Base-by-base conservation (phyloP, 2,329 filamentous ascomycete genomes). In the Claviceps sp. region DNA sequence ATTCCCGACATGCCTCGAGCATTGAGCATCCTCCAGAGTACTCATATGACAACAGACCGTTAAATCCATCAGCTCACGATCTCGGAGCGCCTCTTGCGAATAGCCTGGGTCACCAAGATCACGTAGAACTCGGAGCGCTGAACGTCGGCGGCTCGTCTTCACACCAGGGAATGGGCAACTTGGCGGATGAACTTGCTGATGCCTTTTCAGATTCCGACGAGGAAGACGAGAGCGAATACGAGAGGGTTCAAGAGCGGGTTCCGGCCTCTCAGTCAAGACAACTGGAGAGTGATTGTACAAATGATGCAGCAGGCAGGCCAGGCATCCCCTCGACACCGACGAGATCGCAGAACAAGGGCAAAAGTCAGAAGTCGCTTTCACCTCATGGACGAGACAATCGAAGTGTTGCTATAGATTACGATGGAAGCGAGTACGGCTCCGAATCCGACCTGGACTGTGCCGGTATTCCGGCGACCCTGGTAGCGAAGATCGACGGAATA, bases 121-220 rank as follows among this genome's bases (percentile, higher is more conserved):
- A 61, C 38, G 62, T 71, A n/a, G 72, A 75, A 50, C 64, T 77
- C 49, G 67, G 66, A 52, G 64, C 71, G n/a, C 71, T 76, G 47
- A 66, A 67, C 53, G 65, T 63, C 51, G 69, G 66, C 43, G 73
- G 66, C 39, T 65, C 66, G 45, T 68, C 65, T 23, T 64, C 64
- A 2, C 70, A 69, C 48, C 79, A 79, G 55, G 83, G 83, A 8
- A 71, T 88, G 55, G 87, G 86, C 36, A 90, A 88, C 59, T 67
- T 93, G 47, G 87, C 87, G 1, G 87, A 91, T 66, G 87, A 93
- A 66, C 71, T 93, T 47, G 87, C 84, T 1, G 85, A 86, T 61
- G 82, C 83, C 4, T 80, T 85, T 64, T 80, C 78, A 44, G 81
- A 80, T 37, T 83, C 80, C 8, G 79, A 78, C 52, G 81, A 79